Base-by-base conservation (phyloP, 176 grass and related monocot genomes). In the Coix lacrymajobi region DNA sequence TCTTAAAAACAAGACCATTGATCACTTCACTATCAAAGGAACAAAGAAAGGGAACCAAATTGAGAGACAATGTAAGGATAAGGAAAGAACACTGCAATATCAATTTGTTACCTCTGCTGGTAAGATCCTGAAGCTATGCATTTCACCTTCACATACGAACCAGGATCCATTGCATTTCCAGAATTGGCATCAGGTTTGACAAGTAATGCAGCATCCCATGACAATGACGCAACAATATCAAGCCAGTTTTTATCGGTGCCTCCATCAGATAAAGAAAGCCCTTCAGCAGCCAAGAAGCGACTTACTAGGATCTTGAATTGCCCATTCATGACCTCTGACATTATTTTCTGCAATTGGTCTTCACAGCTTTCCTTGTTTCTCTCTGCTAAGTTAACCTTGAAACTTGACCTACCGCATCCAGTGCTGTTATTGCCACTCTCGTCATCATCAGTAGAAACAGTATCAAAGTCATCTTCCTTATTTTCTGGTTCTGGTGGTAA, bases 1-100 rank as follows among this genome's bases (percentile, higher is more conserved):
- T 98, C 89, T 98, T 98, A 79, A 98, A 98, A 87, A 95, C 89
- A 85, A 95, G 88, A 87, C 96, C 96, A 3, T 91, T 92, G 74
- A 95, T 87, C 90, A 95, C 90, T 91, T 98, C 84, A 88, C 96
- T 98, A 88, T 84, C 83, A 87, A 49, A 66, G 67, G 82, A 81
- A 73, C 58, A 84, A 40, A 82, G 29, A 49, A 58, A 89, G 30
- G 46, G 28, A 22, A 43, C 46, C 11, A 14, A 33, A 67, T 86
- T 82, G 28, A 82, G 28, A 82, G 34, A 62, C 28, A 72, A 33
- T 20, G 52, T 36, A 65, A 71, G 44, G 28, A 17, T 32, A 72
- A 52, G 45, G 14, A 82, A 71, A 72, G 34, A 82, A 38, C 22
- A 64, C 29, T 31, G 66, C 16, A 54, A 72, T 33, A 57, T 77